Evolutionary conservation across 2,329 filamentous ascomycete species (phyloP).

Genomic region (Aspergillus sp.): DNA sequence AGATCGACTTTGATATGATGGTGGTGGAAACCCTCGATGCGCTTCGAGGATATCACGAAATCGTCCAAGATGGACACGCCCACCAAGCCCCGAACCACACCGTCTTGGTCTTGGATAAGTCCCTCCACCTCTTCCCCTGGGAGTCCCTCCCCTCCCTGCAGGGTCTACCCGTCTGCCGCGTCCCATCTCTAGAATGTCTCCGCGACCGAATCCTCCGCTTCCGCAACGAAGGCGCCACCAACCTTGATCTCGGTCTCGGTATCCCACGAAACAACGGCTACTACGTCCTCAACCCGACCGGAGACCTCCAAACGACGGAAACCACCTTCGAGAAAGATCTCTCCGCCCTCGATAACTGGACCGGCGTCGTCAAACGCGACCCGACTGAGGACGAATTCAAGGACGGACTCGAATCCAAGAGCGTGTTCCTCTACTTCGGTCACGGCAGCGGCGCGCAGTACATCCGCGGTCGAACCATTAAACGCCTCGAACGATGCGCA

Average conservation of each 20-base stretch:
- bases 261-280: constrained; percentile 47
- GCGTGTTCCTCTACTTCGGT: constrained; percentile 88
- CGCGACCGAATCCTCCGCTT: constrained; percentile 69
- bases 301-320: constrained; percentile 79
- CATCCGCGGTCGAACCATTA: constrained; percentile 79
- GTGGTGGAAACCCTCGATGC: constrained; percentile 85
- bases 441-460: constrained; percentile 95
- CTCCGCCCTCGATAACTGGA: constrained; percentile 59
- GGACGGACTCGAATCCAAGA: constrained; percentile 61
- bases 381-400: constrained; percentile 80
- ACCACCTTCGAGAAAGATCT: constrained; percentile 69
- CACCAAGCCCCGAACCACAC: constrained; percentile 58
- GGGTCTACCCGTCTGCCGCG: constrained; percentile 74
- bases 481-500: constrained; percentile 74
- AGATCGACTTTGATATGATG: constrained; percentile 93
- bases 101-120: constrained; percentile 86
- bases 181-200: constrained; percentile 82
- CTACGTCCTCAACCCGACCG: constrained; percentile 87
- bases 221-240: constrained; percentile 23
- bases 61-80: constrained; percentile 37
- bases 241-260: constrained; percentile 46
- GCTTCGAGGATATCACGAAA: constrained; percentile 71
- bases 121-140: constrained; percentile 90
- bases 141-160: constrained; percentile 88
- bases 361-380: constrained; percentile 63